Base-by-base conservation (phyloP, 2,329 filamentous ascomycete species). In the Venturia aucupariae region DNA sequence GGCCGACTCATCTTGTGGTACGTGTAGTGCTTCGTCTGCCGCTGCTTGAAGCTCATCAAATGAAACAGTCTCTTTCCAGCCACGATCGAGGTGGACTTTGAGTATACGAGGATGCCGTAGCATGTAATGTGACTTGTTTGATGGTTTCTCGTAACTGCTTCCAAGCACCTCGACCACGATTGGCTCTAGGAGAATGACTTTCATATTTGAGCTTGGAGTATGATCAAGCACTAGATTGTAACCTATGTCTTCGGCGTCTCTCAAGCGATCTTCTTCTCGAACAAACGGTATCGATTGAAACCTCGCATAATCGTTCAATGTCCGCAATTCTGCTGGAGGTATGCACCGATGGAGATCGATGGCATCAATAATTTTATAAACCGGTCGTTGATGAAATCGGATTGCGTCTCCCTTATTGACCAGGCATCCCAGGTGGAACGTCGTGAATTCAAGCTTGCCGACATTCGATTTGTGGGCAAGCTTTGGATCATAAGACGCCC, bases 111-210 rank as follows among this genome's bases (percentile, higher is more conserved):
- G 89, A 70, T 96, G 95, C 1, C 92, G 83, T 62, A 91, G 83
- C 66, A 86, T 87, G 78, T 85, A 91, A 70, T 89, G 92, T 0
- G 81, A 80, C 17, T 84, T 86, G 70, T 88, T 87, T 4, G 84
- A 82, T 2, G 83, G 81, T 70, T 87, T 90, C 66, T 91, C 88
- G 68, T 92, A 96, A 0, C 88, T 87, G 67, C 90, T 90, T 63
- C 90, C 92, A 30, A 89, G 81, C 66, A 96, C 78, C 69, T 96
- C 92, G 64, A 92, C 89, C 0, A 96, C 85, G 24, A 90, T 83
- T 0, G 91, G 91, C 0, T 80, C 78, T 7, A 80, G 82, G 72
- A 96, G 96, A 0, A 87, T 74, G 1, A 80, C 75, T 0, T 79
- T 78, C 69, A 79, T 77, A 24, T 70, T 70, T 17, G 66, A 38